Evolutionary conservation across 495 filamentous ascomycete species (phyloP).

Genomic region (Tuber calosporum): DNA sequence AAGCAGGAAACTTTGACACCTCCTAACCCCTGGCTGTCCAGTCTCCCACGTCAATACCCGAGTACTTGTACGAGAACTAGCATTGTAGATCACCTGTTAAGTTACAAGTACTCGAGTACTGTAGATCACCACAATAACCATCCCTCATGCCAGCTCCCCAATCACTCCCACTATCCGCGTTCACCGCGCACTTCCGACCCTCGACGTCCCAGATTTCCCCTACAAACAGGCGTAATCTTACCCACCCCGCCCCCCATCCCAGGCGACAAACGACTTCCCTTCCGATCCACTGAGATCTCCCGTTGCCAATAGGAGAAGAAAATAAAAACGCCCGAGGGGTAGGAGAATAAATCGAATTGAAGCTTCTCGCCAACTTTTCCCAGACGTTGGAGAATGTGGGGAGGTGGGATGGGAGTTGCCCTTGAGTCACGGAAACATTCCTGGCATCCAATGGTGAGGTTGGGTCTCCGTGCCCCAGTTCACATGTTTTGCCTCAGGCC

Average conservation of each 20-base stretch:
- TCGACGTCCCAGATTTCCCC: background rate
- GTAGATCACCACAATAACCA: background rate
- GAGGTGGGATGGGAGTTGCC: background rate
- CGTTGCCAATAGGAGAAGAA: background rate
- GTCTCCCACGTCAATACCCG: too few species aligned
- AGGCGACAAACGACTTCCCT: background rate
- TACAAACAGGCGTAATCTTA: background rate
- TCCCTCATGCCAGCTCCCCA: background rate
- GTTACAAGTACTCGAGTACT: too few species aligned
- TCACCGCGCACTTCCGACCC: background rate
- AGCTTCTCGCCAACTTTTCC: background rate
- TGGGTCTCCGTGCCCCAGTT: background rate
- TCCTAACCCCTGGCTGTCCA: too few species aligned
- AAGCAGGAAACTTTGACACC: too few species aligned
- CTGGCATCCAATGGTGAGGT: background rate
- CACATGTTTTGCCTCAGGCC: background rate
- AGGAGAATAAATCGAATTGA: background rate
- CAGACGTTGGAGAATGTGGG: background rate
- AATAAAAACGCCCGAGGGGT: background rate
- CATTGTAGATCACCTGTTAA: background rate
- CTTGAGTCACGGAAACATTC: background rate
- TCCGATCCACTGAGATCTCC: background rate
- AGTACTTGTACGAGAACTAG: too few species aligned
- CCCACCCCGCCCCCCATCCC: background rate
- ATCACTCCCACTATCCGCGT: background rate